These are phyloP conservation scores for Penicillium subrubescens DNA, from an alignment of 495 filamentous ascomycete species.

Conservation along the genomic window DNA sequence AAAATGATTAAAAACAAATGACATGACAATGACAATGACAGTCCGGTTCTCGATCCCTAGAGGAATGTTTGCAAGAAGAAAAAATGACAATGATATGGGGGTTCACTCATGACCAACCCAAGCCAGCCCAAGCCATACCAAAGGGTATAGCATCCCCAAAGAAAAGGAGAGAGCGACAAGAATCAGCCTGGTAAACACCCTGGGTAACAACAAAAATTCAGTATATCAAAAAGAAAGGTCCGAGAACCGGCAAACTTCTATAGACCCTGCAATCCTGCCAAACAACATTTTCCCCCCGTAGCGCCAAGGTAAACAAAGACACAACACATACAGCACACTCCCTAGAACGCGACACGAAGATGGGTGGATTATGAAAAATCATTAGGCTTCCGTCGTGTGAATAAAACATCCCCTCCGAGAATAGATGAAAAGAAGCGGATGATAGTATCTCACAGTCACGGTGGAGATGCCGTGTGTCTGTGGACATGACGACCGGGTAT, in stretches of 20 bases:
- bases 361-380: conserved; percentile 44
- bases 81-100: conserved; percentile 11
- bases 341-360: conserved; percentile 41
- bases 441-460: conserved; percentile 14
- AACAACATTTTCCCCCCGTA: conserved; percentile 42
- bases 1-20: conserved; percentile 12
- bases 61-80: conserved; percentile 17
- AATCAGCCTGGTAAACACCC: not conserved
- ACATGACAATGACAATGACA: conserved; percentile 23
- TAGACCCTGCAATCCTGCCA: conserved; percentile 41
- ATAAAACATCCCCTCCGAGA: conserved; percentile 27
- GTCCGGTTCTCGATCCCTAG: conserved; percentile 26
- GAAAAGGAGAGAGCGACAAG: not conserved
- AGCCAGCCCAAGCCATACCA: not conserved
- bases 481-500: conserved; percentile 2
- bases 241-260: conserved; percentile 39
- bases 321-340: conserved; percentile 39
- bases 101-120: conserved; percentile 8
- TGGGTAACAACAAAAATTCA: conserved; percentile 23
- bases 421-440: conserved; percentile 22
- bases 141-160: not conserved
- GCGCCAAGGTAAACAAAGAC: conserved; percentile 37
- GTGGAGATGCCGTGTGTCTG: conserved; percentile 13
- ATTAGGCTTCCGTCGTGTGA: conserved; percentile 35
- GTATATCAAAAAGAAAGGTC: conserved; percentile 38